Base-by-base conservation (phyloP, 345 rosid genomes). In the Hypericum androsaemum region DNA sequence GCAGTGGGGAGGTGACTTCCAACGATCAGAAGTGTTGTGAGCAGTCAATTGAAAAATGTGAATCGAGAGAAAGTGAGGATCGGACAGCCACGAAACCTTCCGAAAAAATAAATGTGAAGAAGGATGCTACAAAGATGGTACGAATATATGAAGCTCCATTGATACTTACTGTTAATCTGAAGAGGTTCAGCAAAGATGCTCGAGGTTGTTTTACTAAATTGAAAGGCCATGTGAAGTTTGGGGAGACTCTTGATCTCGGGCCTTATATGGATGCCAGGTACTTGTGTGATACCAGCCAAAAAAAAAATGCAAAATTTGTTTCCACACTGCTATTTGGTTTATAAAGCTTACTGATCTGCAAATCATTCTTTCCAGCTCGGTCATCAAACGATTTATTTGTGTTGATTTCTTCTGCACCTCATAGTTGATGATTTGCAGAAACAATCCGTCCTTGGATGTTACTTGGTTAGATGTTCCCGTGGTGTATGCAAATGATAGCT, bases 191-290 rank as follows among this genome's bases (percentile, higher is more conserved):
- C 75, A 97, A 94, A 72, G 99, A 88, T 70, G 67, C 74, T 44
- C 97, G 92, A 38, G 99, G 99, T 65, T 85, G 95, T 52, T 66
- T 86, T 59, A 86, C 78, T 78, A 94, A 94, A 80, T 72, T 94
- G 74, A 86, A 75, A 22, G 99, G 99, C 37, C 94, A 81, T 72
- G 88, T 94, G 58, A 70, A 67, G 63, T 94, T 94, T 60, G 50
- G 77, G 64, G 97, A 86, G 50, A 37, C 47, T 35, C 66, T 94
- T 12, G 83, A 94, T 76, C 82, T 94, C 52, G 61, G 71, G 57
- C 89, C 86, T 7, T 94, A 73, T 50, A 67, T 86, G 86, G 86
- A 88, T 74, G 61, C 80, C 54, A 84, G 97, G 99, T 94, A 81
- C 70, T 46, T 15, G 3, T 58, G 22, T 37, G 39, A 9, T 46